Evolutionary conservation across 129 eudicot species (phyloP).

Genomic region (Flaveria robusta): DNA sequence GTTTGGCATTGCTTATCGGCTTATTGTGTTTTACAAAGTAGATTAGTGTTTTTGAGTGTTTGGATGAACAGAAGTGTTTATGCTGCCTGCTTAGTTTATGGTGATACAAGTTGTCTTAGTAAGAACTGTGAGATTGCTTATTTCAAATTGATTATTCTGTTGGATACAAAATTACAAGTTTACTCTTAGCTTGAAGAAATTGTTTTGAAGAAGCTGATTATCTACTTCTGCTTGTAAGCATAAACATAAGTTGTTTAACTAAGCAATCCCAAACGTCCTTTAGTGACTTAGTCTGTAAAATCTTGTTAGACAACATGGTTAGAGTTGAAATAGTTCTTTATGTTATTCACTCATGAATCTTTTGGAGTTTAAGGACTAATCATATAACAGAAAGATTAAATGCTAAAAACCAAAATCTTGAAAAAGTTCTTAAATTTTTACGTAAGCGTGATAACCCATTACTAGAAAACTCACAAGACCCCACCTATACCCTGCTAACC

Average conservation of each 20-base stretch:
- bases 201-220: background rate
- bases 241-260: background rate
- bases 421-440: background rate
- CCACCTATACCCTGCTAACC: no score
- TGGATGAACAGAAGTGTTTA: no score
- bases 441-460: no score
- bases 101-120: no score
- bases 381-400: background rate
- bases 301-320: background rate
- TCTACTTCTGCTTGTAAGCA: background rate
- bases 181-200: background rate
- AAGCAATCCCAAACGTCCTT: background rate
- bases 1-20: background rate
- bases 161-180: background rate
- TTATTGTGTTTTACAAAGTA: no score
- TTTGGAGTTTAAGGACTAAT: background rate
- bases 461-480: no score
- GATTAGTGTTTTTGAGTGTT: no score
- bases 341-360: background rate
- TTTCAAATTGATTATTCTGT: no score
- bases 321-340: background rate
- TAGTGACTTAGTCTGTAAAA: no score
- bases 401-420: background rate
- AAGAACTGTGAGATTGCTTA: no score
- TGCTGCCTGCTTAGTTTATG: no score